These are phyloP conservation scores for Exserohilum rostratum DNA, from an alignment of 2,329 filamentous ascomycete genomes.

Conservation along the genomic window DNA sequence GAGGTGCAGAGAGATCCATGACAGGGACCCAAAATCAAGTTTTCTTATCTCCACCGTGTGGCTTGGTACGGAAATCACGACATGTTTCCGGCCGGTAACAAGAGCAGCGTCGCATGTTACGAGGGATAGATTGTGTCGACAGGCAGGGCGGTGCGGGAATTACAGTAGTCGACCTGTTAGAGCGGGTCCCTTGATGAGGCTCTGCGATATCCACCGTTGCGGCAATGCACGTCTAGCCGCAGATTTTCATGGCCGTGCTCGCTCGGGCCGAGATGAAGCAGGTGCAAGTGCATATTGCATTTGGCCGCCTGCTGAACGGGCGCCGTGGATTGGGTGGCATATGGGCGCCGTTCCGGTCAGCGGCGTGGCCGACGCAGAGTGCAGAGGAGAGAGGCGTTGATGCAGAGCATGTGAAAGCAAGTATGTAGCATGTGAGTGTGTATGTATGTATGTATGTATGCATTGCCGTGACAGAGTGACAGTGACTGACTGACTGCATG, in stretches of 20 bases:
- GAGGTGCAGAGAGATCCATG: not conserved
- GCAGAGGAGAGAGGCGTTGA: not conserved
- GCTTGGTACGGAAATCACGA: conserved; percentile 2
- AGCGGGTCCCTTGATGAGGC: conserved; percentile 10
- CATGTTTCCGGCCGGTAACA: conserved; percentile 9
- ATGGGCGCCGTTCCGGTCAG: not conserved
- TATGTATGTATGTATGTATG: no score
- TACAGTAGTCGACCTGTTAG: not conserved
- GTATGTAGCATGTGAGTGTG: no score
- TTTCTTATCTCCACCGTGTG: conserved; percentile 15
- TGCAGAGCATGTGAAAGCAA: no score
- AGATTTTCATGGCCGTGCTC: conserved; percentile 13
- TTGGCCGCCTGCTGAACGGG: not conserved
- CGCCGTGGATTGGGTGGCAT: conserved; percentile 5
- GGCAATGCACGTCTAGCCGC: conserved; percentile 17
- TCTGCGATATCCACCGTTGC: conserved; percentile 16
- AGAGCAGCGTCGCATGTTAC: not conserved
- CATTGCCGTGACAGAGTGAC: no score
- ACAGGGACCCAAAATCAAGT: conserved; percentile 9
- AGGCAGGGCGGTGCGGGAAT: conserved; percentile 8
- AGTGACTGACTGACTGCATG: no score
- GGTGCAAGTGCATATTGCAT: not conserved
- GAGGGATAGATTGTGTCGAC: not conserved
- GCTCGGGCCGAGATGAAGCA: conserved; percentile 9
- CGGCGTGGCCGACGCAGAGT: not conserved